phyloP scores from a whole-genome alignment of 2,329 filamentous ascomycete genomes.

The Colletotrichum sp. region DNA sequence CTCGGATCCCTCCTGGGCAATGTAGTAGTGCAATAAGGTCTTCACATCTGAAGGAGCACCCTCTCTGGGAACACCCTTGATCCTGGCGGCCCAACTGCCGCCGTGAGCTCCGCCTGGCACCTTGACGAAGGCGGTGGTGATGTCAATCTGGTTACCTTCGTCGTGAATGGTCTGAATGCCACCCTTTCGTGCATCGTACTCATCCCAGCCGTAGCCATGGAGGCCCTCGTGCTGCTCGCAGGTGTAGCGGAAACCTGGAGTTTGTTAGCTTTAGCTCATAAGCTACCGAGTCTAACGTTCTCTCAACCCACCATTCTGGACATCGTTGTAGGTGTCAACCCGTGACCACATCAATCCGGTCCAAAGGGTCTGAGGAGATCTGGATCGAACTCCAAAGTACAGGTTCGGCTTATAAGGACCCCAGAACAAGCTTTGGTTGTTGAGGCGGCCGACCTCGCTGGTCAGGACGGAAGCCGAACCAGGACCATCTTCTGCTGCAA shows the following conservation, averaged over 20 bases:
- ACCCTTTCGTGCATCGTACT: constrained; percentile 88
- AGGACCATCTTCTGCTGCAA: constrained; percentile 19
- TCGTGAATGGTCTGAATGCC: constrained; percentile 93
- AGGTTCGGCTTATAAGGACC: constrained; percentile 93
- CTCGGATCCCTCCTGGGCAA: constrained; percentile 78
- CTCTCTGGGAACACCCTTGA: constrained; percentile 79
- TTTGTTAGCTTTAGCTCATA: neutral
- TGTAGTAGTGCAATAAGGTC: constrained; percentile 82
- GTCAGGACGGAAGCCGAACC: constrained; percentile 42
- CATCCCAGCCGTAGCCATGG: constrained; percentile 96
- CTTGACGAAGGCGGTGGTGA: constrained; percentile 94
- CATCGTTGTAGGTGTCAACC: constrained; percentile 77
- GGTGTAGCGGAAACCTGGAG: constrained; percentile 86
- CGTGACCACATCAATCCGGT: constrained; percentile 89
- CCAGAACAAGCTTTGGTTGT: constrained; percentile 91
- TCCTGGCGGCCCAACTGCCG: constrained; percentile 89
- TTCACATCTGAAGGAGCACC: constrained; percentile 72
- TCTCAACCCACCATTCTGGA: constrained; percentile 71
- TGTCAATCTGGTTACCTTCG: constrained; percentile 83
- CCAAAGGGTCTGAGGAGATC: constrained; percentile 80
- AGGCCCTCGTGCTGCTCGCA: constrained; percentile 96
- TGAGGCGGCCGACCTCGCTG: constrained; percentile 55
- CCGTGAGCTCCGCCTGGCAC: constrained; percentile 84
- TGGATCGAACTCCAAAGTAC: constrained; percentile 89
- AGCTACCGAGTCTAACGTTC: neutral